Evolutionary conservation across 768 basidiomycete species (phyloP).

Genomic region (Termitomyces sp.): DNA sequence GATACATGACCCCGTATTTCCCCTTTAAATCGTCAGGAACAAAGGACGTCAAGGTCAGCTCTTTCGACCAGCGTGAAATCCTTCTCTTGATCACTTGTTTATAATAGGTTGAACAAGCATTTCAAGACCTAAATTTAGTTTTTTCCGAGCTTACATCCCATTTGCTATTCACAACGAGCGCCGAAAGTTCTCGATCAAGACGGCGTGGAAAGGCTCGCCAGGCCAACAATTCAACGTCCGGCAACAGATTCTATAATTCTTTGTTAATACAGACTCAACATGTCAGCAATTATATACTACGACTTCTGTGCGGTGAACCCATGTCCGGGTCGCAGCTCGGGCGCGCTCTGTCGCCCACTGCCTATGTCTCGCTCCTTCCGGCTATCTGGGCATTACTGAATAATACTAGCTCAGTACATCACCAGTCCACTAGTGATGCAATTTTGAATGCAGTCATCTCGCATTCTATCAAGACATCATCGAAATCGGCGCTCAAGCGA

Average conservation of each 20-base stretch:
- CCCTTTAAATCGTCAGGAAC: conserved; percentile 54
- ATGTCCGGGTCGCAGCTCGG: conserved; percentile 37
- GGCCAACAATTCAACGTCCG: not conserved
- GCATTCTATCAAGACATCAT: conserved; percentile 56
- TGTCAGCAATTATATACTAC: conserved; percentile 57
- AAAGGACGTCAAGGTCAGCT: conserved; percentile 55
- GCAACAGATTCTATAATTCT: conserved; percentile 11
- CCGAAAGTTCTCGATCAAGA: conserved; percentile 13
- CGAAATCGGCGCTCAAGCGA: conserved; percentile 60
- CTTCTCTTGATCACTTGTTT: conserved; percentile 5
- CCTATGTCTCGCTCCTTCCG: conserved; percentile 68
- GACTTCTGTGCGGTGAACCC: conserved; percentile 50
- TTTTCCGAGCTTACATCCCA: conserved; percentile 77
- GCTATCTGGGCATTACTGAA: conserved; percentile 75
- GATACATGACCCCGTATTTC: conserved; percentile 80
- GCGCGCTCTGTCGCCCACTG: conserved; percentile 45
- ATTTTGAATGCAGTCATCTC: conserved; percentile 56
- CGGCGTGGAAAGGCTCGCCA: conserved; percentile 19
- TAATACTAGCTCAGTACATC: conserved; percentile 21
- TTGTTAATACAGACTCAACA: conserved; percentile 37
- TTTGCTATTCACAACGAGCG: conserved; percentile 37
- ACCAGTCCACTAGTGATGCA: conserved; percentile 19
- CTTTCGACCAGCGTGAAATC: not conserved
- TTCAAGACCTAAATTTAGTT: conserved; percentile 68
- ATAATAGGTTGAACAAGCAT: conserved; percentile 54